Evolutionary conservation across 495 filamentous ascomycete species (phyloP).

Genomic region (Physcia stellaris): DNA sequence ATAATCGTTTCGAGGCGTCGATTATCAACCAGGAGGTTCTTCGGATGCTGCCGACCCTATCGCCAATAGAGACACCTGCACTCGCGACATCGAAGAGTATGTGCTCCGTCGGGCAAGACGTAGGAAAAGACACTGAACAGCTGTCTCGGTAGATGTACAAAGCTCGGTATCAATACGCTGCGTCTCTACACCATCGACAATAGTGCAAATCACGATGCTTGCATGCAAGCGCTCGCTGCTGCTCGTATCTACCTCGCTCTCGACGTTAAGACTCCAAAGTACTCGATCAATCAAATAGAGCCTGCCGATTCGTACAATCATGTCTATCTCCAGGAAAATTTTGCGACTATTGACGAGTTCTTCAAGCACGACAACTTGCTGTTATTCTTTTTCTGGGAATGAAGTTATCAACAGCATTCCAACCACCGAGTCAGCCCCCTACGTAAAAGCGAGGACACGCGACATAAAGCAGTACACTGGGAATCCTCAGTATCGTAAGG

Average conservation of each 20-base stretch:
- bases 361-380: slow-evolving; percentile 77
- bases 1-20: slow-evolving; percentile 90
- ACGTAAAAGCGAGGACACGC: slow-evolving; percentile 86
- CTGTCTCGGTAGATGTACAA: slow-evolving; percentile 40
- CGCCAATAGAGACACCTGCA: slow-evolving; percentile 53
- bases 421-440: slow-evolving; percentile 64
- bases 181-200: slow-evolving; percentile 93
- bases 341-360: slow-evolving; percentile 85
- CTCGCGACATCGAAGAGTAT: slow-evolving; percentile 60
- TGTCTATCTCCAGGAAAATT: slow-evolving; percentile 91
- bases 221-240: slow-evolving; percentile 69
- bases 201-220: slow-evolving; percentile 65
- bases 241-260: slow-evolving; percentile 88
- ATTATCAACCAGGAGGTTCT: slow-evolving; percentile 89
- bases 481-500: slow-evolving; percentile 54
- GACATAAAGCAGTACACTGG: slow-evolving; percentile 83
- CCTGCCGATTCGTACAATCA: slow-evolving; percentile 80
- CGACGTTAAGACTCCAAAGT: slow-evolving; percentile 66
- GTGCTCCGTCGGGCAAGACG: neutral
- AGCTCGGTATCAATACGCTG: slow-evolving; percentile 80
- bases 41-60: slow-evolving; percentile 69
- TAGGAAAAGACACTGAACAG: neutral
- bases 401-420: slow-evolving; percentile 83
- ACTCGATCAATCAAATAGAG: slow-evolving; percentile 69
- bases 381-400: slow-evolving; percentile 91